These are phyloP conservation scores for Thermoascus crustaceus DNA, from an alignment of 2,329 filamentous ascomycete species.

Conservation along the genomic window DNA sequence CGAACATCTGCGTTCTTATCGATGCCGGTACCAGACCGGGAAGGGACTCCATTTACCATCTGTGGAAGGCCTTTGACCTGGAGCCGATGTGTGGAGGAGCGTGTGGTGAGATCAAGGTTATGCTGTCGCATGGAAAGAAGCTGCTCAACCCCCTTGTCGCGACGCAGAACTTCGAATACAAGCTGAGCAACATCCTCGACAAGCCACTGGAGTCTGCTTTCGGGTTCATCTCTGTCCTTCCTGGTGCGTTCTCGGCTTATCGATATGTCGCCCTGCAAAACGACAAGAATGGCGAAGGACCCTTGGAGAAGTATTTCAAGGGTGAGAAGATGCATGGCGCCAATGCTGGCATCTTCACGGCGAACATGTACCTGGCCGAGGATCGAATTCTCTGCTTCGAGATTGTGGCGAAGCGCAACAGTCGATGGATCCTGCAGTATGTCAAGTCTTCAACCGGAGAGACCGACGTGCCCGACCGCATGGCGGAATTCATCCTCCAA, in stretches of 20 bases:
- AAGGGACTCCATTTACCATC: slow-evolving; percentile 88
- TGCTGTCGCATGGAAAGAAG: slow-evolving; percentile 80
- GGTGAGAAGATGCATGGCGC: slow-evolving; percentile 93
- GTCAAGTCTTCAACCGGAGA: slow-evolving; percentile 96
- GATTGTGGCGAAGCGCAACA: slow-evolving; percentile 93
- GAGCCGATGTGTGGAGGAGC: slow-evolving; percentile 97
- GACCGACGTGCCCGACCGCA: slow-evolving; percentile 90
- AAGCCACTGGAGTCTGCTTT: slow-evolving; percentile 96
- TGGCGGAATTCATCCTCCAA: slow-evolving; percentile 91
- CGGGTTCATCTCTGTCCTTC: slow-evolving; percentile 93
- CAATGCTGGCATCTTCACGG: slow-evolving; percentile 91
- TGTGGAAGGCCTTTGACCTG: slow-evolving; percentile 97
- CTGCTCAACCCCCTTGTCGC: slow-evolving; percentile 89
- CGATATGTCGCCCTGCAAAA: slow-evolving; percentile 91
- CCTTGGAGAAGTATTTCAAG: slow-evolving; percentile 91
- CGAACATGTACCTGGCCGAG: slow-evolving; percentile 58
- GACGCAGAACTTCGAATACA: slow-evolving; percentile 98
- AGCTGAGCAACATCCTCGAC: slow-evolving; percentile 98
- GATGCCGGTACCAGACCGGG: slow-evolving; percentile 95
- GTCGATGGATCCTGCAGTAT: slow-evolving; percentile 94
- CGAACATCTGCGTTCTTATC: slow-evolving; percentile 92
- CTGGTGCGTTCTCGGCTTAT: slow-evolving; percentile 97
- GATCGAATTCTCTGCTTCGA: slow-evolving; percentile 54
- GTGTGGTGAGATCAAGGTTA: slow-evolving; percentile 98
- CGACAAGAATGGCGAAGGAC: slow-evolving; percentile 88